Conservation (phyloP, 2,329 filamentous ascomycete species). For the Endoconidiophora laricicola region DNA sequence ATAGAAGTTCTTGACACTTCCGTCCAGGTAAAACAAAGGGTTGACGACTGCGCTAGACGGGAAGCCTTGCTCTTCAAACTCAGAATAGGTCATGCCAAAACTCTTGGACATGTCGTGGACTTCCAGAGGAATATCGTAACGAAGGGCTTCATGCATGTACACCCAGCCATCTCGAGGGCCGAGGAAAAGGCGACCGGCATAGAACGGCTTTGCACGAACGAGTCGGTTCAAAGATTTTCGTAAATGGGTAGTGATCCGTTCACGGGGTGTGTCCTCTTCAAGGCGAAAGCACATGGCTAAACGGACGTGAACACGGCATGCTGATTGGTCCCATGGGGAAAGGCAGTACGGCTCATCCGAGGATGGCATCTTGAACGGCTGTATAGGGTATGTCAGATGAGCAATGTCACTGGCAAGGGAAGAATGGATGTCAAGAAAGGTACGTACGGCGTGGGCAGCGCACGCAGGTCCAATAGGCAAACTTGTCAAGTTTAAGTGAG, state of each 20-base stretch:
- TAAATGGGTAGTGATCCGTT: constrained; percentile 13
- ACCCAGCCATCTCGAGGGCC: constrained; percentile 14
- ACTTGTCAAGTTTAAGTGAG: background rate
- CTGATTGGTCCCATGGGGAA: constrained; percentile 14
- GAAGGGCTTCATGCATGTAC: constrained; percentile 13
- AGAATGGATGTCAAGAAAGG: background rate
- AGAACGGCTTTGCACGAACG: constrained; percentile 16
- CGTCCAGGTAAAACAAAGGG: constrained; percentile 14
- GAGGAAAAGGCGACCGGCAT: constrained; percentile 18
- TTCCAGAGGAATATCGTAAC: constrained; percentile 15
- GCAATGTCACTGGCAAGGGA: background rate
- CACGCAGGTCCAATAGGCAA: background rate
- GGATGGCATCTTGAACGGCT: background rate
- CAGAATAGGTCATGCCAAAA: constrained; percentile 17
- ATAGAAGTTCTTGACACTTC: constrained; percentile 2
- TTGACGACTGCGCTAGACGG: constrained; percentile 19
- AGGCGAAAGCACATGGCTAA: constrained; percentile 17
- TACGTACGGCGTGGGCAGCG: background rate
- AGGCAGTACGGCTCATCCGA: constrained; percentile 9
- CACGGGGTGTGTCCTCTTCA: constrained; percentile 5
- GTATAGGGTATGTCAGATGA: too few relatives aligned
- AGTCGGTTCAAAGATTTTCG: constrained; percentile 14
- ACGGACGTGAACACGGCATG: constrained; percentile 13
- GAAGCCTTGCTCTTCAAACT: constrained; percentile 18
- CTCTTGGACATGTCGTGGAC: constrained; percentile 13